These are phyloP conservation scores for Botrytis paeoniae DNA, from an alignment of 2,329 filamentous ascomycete genomes.

Conservation along the genomic window DNA sequence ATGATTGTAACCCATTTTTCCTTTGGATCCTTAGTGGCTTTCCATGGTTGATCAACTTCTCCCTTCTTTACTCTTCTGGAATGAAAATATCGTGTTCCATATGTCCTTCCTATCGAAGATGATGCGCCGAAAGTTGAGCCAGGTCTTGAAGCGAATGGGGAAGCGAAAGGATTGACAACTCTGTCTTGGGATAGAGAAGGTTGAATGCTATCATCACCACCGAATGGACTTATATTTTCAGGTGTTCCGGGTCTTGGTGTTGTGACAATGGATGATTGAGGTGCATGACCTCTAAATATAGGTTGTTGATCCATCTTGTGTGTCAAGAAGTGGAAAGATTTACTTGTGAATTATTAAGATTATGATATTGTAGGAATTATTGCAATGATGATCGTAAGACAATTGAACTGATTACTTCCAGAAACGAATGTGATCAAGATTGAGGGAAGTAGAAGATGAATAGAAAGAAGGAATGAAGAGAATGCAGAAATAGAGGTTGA, in stretches of 20 bases:
- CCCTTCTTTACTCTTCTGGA: slow-evolving; percentile 61
- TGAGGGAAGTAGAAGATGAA: neutral
- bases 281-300: slow-evolving; percentile 23
- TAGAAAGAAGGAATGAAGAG: neutral
- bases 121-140: slow-evolving; percentile 44
- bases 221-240: slow-evolving; percentile 36
- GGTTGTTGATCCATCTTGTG: slow-evolving; percentile 11
- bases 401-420: neutral
- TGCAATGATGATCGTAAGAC: neutral
- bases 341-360: neutral
- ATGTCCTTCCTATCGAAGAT: slow-evolving; percentile 37
- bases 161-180: slow-evolving; percentile 32
- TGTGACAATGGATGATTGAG: slow-evolving; percentile 34
- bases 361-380: neutral
- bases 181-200: slow-evolving; percentile 23
- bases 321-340: too few relatives aligned
- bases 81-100: slow-evolving; percentile 34
- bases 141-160: slow-evolving; percentile 44
- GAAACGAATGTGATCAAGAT: neutral
- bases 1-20: slow-evolving; percentile 87
- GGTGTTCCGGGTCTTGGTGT: slow-evolving; percentile 42
- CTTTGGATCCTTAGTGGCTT: slow-evolving; percentile 67
- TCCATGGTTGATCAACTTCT: slow-evolving; percentile 74
- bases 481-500: neutral
- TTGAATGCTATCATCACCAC: slow-evolving; percentile 34